Base-by-base conservation (phyloP, 2,329 filamentous ascomycete genomes). In the Fusarium oxysporum region DNA sequence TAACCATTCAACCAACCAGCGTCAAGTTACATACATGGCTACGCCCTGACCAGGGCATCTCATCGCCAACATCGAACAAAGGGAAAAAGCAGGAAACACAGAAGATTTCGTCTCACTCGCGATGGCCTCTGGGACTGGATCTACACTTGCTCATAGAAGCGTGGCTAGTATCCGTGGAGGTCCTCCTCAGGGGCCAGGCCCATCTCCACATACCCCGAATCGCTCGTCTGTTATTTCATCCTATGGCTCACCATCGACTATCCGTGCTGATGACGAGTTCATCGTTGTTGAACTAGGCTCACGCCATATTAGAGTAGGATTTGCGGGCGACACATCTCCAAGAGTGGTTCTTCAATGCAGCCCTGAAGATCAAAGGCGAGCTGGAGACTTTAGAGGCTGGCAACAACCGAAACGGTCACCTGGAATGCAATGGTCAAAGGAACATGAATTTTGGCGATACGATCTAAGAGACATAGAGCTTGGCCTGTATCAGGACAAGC, bases 231-330 rank as follows among this genome's bases (percentile, higher is more conserved):
- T 89, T 76, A 79, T 90, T 37, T 83, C 89, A 54, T 81, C 85
- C 37, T 89, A 91, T 78, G 86, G 90, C 73, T 88, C 89, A 50
- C 85, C 90, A 73, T 88, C 90, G 67, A 82, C 90, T 77, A 81
- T 93, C 74, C 86, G 91, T 77, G 84, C 92, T 77, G 95, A 97
- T 77, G 96, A 99, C 78, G 96, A 98, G 74, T 86, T 92, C 11
- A 83, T 97, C 9, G 88, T 99, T 45, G 86, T 98, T 57, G 95
- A 98, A 80, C 81, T 98, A 40, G 95, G 95, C 2, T 89, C 93
- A 14, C 90, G 96, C 28, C 92, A 91, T 81, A 81, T 98, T 32
- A 90, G 92, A 48, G 92, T 92, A 14, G 96, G 96, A 1, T 96
- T 98, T 79, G 93, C 95, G 10, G 95, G 95, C 57, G 95, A 97